Evolutionary conservation across 2,329 filamentous ascomycete genomes (phyloP).

Genomic region (Fusarium subglutinans): DNA sequence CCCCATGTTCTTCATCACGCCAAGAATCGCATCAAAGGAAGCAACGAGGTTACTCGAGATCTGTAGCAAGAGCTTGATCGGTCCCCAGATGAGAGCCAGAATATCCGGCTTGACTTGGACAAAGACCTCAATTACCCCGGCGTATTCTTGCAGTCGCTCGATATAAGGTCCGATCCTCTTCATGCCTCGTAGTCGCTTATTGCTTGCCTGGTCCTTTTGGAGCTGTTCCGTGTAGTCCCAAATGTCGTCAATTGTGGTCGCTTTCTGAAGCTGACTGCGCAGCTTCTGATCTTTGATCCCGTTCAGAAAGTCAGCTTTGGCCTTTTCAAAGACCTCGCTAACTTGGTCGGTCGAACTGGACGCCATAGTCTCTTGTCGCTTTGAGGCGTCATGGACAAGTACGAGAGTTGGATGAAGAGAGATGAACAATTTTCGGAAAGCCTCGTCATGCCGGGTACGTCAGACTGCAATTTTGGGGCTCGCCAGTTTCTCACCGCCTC

Average conservation of each 20-base stretch:
- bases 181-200: not conserved
- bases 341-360: not conserved
- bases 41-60: not conserved
- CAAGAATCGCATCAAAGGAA: not conserved
- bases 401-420: fast-evolving
- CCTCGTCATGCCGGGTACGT: not conserved
- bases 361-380: fast-evolving
- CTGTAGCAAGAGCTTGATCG: constrained; percentile 1
- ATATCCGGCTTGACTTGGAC: constrained; percentile 11
- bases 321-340: not conserved
- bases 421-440: too few species aligned
- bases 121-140: not conserved
- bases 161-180: not conserved
- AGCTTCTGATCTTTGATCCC: not conserved
- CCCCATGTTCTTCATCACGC: not conserved
- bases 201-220: not conserved
- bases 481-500: not conserved
- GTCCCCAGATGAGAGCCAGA: constrained; percentile 14
- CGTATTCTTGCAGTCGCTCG: constrained; percentile 26
- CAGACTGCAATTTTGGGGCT: not conserved
- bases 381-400: not conserved
- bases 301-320: not conserved
- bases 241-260: not conserved
- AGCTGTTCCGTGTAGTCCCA: not conserved
- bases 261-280: not conserved